Evolutionary conservation across 345 rosid species (phyloP).

Genomic region (Brassica carinata): DNA sequence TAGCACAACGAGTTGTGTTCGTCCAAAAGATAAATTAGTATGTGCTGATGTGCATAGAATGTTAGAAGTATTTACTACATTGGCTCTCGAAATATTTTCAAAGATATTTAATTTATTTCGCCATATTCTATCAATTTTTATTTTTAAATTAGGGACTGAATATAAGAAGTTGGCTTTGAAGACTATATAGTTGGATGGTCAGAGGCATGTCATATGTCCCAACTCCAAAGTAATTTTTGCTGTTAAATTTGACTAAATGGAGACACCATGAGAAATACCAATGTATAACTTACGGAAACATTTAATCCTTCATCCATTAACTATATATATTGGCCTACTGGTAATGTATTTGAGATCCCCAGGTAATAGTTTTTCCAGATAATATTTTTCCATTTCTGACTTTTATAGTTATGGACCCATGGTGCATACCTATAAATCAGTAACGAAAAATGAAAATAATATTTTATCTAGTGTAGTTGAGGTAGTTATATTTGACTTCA

Average conservation of each 20-base stretch:
- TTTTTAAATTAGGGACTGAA: neutral
- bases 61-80: neutral
- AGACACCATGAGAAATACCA: neutral
- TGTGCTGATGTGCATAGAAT: neutral
- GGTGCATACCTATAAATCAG: neutral
- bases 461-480: conserved; percentile 14
- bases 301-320: neutral
- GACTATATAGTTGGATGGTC: neutral
- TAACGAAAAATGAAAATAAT: neutral
- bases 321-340: neutral
- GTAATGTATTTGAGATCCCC: neutral
- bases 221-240: neutral
- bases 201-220: neutral
- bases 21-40: neutral
- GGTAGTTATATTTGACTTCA: conserved; percentile 31
- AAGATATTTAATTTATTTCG: neutral
- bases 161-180: neutral
- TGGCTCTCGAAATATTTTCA: neutral
- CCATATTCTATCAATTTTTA: neutral
- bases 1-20: neutral
- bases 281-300: neutral
- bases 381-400: neutral
- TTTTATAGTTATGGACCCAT: conserved; percentile 7
- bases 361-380: neutral
- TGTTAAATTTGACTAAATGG: neutral